Base-by-base conservation (phyloP, 164 flowering plant genomes). In the Umbellularia californica region DNA sequence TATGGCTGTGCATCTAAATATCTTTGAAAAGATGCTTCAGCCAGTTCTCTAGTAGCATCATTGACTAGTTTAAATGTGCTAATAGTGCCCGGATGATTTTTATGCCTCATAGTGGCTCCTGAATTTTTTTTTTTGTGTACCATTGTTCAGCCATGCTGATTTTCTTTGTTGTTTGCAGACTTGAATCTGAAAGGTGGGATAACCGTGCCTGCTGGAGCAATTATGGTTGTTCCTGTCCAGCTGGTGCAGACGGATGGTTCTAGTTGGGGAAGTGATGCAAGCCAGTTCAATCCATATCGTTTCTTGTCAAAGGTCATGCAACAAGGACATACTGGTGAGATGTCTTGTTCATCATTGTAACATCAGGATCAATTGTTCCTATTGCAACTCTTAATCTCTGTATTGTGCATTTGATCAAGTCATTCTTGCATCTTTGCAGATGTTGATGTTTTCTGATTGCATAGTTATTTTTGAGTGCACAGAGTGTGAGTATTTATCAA, bases 221-320 rank as follows among this genome's bases (percentile, higher is more conserved):
- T 84, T 69, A 66, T 89, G 22, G 88, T 86, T 74, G 90, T 88
- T 47, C 90, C 93, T 50, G 65, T 87, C 25, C 89, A 85, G 77
- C 81, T 86, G 89, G 83, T 89, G 64, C 93, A 89, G 77, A 85
- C 70, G 81, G 90, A 89, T 70, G 75, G 71, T 70, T 81, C 82
- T 50, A 82, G 71, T 69, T 89, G 93, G 93, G 90, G 90, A 50
- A 80, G 30, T 78, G 93, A 89, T 82, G 87, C 89, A 22, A 60
- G 71, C 24, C 72, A 85, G 80, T 89, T 89, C 70, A 89, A 87
- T 77, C 93, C 92, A 52, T 74, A 79, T 71, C 88, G 90, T 7
- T 88, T 89, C 80, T 64, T 86, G 74, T 83, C 87, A 33, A 79
- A 75, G 67, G 50, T 58, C 58, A 70, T 30, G 55, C 23, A 69